These are phyloP conservation scores for Sphaerobolus stellatus DNA, from an alignment of 1,284 basidiomycete genomes.

Conservation along the genomic window DNA sequence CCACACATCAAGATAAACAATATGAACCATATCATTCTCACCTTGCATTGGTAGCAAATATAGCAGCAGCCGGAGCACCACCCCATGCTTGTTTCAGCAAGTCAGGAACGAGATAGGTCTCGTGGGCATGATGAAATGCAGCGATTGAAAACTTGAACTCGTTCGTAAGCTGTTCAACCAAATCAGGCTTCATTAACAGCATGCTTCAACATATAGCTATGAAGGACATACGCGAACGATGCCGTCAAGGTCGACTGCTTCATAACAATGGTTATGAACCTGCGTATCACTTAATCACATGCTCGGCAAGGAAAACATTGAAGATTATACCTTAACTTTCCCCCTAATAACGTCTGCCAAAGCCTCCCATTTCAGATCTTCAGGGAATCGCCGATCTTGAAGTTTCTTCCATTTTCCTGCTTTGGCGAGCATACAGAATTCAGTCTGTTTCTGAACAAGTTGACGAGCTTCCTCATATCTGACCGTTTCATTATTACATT, in stretches of 20 bases:
- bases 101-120: conserved; percentile 76
- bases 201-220: background rate
- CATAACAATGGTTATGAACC: conserved; percentile 80
- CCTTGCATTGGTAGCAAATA: conserved; percentile 69
- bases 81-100: conserved; percentile 71
- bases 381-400: conserved; percentile 61
- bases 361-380: conserved; percentile 80
- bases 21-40: conserved; percentile 35
- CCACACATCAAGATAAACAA: background rate
- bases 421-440: conserved; percentile 30
- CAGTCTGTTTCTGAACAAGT: conserved; percentile 44
- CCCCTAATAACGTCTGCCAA: conserved; percentile 85
- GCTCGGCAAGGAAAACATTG: background rate
- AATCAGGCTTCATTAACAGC: background rate
- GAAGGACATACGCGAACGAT: conserved; percentile 58
- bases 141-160: conserved; percentile 77
- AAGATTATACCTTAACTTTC: conserved; percentile 57
- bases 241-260: conserved; percentile 77
- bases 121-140: conserved; percentile 81
- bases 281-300: conserved; percentile 26
- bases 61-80: conserved; percentile 63
- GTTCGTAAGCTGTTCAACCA: conserved; percentile 58
- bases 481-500: background rate
- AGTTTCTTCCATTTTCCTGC: conserved; percentile 53
- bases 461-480: conserved; percentile 46